Percentiles rank a stretch among this genome's conserved stretches.
Evolutionary conservation across 148 eudicot genomes (phyloP).

Genomic region (Euryodendron excelsum): DNA sequence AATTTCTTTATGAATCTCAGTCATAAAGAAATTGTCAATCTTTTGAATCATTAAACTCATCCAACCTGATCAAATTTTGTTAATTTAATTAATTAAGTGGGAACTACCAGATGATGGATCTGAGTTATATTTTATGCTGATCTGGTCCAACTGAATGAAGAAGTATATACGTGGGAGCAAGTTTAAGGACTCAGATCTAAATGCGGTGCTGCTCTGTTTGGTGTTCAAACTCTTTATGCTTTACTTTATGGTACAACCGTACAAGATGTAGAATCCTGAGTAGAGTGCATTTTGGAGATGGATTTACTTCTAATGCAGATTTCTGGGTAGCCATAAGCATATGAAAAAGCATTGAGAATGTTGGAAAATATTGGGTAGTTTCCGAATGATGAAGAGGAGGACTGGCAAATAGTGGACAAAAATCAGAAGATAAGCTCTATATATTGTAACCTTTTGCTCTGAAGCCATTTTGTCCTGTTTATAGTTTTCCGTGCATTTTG

Average conservation of each 20-base stretch:
- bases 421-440: not conserved
- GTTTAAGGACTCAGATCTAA: not conserved
- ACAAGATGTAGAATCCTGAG: not conserved
- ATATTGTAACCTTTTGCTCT: not conserved
- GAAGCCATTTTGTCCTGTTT: not conserved
- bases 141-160: not conserved
- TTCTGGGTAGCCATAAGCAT: not conserved
- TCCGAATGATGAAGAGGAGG: not conserved
- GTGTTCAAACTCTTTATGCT: not conserved
- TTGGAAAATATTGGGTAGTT: not conserved
- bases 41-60: too few relatives aligned
- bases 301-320: not conserved
- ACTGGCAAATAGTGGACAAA: not conserved
- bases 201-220: slow-evolving; percentile 1
- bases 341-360: not conserved
- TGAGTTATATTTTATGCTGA: not conserved
- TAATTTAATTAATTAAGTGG: too few relatives aligned
- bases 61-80: too few relatives aligned
- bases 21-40: too few relatives aligned
- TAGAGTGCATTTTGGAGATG: not conserved
- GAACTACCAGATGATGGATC: too few relatives aligned
- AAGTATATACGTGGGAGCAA: not conserved
- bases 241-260: too few relatives aligned
- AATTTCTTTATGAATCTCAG: too few relatives aligned
- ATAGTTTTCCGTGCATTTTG: not conserved